Conservation (phyloP, 2,329 filamentous ascomycete genomes). For the Paecilomyces sp. region DNA sequence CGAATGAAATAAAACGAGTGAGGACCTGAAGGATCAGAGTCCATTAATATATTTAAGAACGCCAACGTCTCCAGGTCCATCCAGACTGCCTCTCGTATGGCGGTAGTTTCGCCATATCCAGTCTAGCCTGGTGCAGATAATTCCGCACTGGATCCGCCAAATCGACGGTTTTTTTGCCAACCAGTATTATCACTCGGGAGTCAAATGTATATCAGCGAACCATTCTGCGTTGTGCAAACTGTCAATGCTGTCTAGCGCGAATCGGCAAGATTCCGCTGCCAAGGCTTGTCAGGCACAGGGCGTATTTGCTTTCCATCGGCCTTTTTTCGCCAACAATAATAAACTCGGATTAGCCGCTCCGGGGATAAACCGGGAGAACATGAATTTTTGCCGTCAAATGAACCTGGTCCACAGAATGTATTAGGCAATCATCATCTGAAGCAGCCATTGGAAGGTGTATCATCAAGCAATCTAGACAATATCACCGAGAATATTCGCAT, state of each 20-base stretch:
- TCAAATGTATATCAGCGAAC: neutral
- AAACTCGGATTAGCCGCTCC: too few relatives aligned
- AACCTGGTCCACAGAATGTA: too few relatives aligned
- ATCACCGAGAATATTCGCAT: too few relatives aligned
- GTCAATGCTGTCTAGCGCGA: neutral
- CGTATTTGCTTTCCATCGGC: neutral
- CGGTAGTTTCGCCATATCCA: neutral
- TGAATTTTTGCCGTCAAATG: too few relatives aligned
- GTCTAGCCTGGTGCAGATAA: neutral
- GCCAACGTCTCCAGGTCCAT: too few relatives aligned
- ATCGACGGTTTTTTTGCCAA: neutral
- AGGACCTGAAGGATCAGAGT: neutral
- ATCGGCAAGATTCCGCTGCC: neutral
- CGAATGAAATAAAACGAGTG: neutral
- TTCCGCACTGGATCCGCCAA: neutral
- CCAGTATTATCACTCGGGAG: neutral
- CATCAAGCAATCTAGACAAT: too few relatives aligned
- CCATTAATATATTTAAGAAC: too few relatives aligned
- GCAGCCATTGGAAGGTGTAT: too few relatives aligned
- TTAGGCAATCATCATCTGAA: too few relatives aligned
- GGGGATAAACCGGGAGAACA: too few relatives aligned
- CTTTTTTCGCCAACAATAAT: neutral
- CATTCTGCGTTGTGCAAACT: neutral
- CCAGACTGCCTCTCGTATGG: neutral
- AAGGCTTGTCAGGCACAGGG: neutral